A percentile compares a stretch with the other conserved stretches of the same genome.
Evolutionary conservation across 257 asterid species (phyloP).

Genomic region (Gentiana straminea): DNA sequence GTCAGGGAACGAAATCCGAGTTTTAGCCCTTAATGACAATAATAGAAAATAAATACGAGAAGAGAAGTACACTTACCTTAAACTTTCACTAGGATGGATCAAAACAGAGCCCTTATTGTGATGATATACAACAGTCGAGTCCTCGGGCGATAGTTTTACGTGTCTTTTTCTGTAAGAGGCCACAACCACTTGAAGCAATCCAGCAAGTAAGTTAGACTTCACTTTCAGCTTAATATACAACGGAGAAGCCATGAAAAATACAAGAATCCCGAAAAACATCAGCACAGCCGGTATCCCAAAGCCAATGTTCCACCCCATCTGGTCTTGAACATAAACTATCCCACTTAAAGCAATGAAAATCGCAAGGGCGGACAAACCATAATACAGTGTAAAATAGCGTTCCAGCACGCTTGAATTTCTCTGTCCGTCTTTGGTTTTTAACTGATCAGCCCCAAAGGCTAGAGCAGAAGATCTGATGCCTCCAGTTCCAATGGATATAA

Average conservation of each 20-base stretch:
- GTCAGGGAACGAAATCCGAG: no score
- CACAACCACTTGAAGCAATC: constrained; percentile 34
- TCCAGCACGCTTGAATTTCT: constrained; percentile 23
- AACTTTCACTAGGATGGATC: constrained; percentile 24
- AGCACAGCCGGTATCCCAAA: constrained; percentile 57
- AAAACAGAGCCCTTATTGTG: constrained; percentile 21
- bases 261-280: constrained; percentile 31
- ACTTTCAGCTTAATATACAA: constrained; percentile 38
- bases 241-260: constrained; percentile 38
- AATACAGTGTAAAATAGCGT: constrained; percentile 63
- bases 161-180: constrained; percentile 43
- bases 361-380: constrained; percentile 44
- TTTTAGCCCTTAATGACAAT: no score
- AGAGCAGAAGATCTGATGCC: constrained; percentile 71
- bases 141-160: constrained; percentile 15
- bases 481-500: constrained; percentile 58
- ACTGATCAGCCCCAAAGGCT: constrained; percentile 83
- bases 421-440: constrained; percentile 43
- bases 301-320: constrained; percentile 51
- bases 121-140: constrained; percentile 21
- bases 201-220: constrained; percentile 44
- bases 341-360: constrained; percentile 40
- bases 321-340: constrained; percentile 45
- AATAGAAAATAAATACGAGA: no score
- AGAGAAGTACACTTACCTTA: constrained; percentile 23